Base-by-base conservation (phyloP, 1,139 yeast species). In the Hansenula lynferdii region DNA sequence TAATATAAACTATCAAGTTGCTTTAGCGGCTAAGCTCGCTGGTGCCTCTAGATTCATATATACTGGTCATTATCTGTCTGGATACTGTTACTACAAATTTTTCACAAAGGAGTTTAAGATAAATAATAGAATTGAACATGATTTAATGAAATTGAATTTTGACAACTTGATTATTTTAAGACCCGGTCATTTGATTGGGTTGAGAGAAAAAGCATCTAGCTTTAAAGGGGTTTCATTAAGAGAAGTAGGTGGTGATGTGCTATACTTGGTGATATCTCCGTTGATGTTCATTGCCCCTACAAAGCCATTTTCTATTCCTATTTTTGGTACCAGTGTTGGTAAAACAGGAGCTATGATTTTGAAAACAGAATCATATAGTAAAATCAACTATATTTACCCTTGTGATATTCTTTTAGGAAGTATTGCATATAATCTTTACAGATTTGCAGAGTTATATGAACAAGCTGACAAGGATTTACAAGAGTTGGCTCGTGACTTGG, bases 111-210 rank as follows among this genome's bases (percentile, higher is more conserved):
- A n/a, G n/a, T n/a, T n/a, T 3, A 43, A 41, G 9, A 35, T 42
- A 16, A 41, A 42, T 29, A 40, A 36, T 11, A 36, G 39, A 12
- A 36, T 31, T 14, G 51, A 47, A 29, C 24, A 37, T 5, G 46
- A 45, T 27, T 24, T 47, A 3, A 26, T 26, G 2, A 19, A n/a
- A 1, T 33, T 47, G 19, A 26, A 32, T 1, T 44, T 45, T 24
- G 31, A 40, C 8, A 35, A 37, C 9, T 33, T 42, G 23, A 20
- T 41, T 8, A 37, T 47, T 4, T 9, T 45, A 4, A 42, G 49
- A 36, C 47, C 49, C 10, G 51, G 51, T 21, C 48, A 45, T 7
- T 32, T 45, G 24, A 38, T 44, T 28, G 49, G 51, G 14, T 14
- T 42, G 8, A 41, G 48, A 35, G 34, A 31, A 15, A 37, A 41